phyloP scores from a whole-genome alignment of 1,139 yeast species.

The Geotrichum bryndzae region DNA sequence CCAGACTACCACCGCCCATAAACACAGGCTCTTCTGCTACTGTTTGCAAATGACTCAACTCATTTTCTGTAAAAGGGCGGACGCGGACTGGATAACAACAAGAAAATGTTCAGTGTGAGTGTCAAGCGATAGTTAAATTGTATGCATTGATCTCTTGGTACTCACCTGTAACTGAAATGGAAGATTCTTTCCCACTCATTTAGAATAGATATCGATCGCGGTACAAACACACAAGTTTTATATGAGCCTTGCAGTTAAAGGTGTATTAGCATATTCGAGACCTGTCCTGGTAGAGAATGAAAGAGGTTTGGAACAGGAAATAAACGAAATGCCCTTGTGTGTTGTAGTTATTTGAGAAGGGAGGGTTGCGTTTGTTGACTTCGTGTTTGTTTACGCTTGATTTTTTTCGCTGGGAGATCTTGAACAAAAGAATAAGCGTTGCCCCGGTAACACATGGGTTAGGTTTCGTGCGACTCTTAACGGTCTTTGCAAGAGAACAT shows the following conservation, averaged over 20 bases:
- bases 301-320: background rate
- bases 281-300: background rate
- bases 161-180: slow-evolving; percentile 65
- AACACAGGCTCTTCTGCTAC: slow-evolving; percentile 37
- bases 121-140: background rate
- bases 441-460: slow-evolving; percentile 9
- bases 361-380: background rate
- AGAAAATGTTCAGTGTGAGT: background rate
- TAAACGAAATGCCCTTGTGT: background rate
- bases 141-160: background rate
- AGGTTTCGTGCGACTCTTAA: background rate
- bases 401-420: background rate
- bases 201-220: background rate
- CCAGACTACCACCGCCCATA: slow-evolving; percentile 52
- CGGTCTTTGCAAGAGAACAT: background rate
- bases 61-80: slow-evolving; percentile 69
- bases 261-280: background rate
- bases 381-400: background rate
- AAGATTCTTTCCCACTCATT: slow-evolving; percentile 46
- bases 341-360: background rate
- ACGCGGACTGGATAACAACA: slow-evolving; percentile 43
- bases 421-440: background rate
- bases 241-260: background rate
- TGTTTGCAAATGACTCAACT: slow-evolving; percentile 41
- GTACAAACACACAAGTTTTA: slow-evolving; percentile 7